Percentiles rank a stretch among this genome's conserved stretches.
phyloP scores from a whole-genome alignment of 2,329 filamentous ascomycete species.

The Kalaharituber pfeilii region DNA sequence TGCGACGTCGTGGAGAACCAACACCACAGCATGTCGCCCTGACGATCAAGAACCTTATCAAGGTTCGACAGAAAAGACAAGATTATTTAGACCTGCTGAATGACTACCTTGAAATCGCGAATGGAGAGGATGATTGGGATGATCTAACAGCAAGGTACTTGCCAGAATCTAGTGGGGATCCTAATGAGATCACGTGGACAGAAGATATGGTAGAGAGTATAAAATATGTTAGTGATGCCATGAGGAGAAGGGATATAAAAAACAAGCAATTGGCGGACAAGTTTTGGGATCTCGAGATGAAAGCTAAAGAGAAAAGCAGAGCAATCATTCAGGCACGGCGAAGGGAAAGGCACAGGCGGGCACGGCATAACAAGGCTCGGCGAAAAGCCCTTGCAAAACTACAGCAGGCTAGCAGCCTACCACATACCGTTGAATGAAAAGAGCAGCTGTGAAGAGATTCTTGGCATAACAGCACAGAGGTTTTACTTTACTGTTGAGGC shows the following conservation, averaged over 20 bases:
- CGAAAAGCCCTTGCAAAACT: not conserved
- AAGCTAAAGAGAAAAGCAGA: conserved; percentile 1
- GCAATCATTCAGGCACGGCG: not conserved
- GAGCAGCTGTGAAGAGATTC: too few relatives aligned
- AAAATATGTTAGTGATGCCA: conserved; percentile 1
- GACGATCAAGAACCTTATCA: conserved; percentile 13
- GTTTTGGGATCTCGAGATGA: conserved; percentile 8
- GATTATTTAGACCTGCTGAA: conserved; percentile 9
- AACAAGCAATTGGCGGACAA: conserved; percentile 1
- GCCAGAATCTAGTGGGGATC: not conserved
- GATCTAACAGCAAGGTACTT: not conserved
- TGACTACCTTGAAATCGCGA: conserved; percentile 4
- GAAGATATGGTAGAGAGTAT: conserved; percentile 1
- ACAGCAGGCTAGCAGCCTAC: not conserved
- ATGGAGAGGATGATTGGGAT: conserved; percentile 17
- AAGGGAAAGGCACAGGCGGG: conserved; percentile 1
- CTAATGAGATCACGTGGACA: not conserved
- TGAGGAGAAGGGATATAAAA: conserved; percentile 6
- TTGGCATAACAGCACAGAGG: too few relatives aligned
- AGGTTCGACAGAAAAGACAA: conserved; percentile 7
- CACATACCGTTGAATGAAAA: not conserved
- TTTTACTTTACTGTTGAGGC: too few relatives aligned
- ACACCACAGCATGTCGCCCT: conserved; percentile 4
- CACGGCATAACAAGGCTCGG: not conserved
- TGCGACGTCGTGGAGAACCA: conserved; percentile 10